Base-by-base conservation (phyloP, 768 basidiomycete species). In the Phallus indusiatus region DNA sequence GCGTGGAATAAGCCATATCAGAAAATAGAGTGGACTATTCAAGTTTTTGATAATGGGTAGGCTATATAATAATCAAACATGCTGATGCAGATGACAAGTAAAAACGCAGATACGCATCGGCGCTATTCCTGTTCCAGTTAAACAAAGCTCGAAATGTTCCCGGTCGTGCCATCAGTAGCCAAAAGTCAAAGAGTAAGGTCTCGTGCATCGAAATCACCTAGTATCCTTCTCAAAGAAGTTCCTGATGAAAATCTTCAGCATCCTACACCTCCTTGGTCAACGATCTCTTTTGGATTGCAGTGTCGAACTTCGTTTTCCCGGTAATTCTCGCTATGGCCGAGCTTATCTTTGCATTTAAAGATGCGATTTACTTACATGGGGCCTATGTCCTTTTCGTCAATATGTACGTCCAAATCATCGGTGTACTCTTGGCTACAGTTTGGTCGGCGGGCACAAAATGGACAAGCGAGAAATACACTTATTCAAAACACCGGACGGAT, bases 231-330 rank as follows among this genome's bases (percentile, higher is more conserved):
- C 35, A 2, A 55, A 35, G 33, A 33, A 36, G 28, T 28, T 28
- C 4, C 28, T 28, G 28, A 28, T 28, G 28, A 28, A 28, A 28
- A 28, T n/a, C 18, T 7, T 56, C 54, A 67, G 65, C 64, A 46
- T 63, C 55, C 48, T 51, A 68, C 18, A 57, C 67, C 18, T 55
- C 64, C 1, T 68, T 68, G 20, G 34, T 74, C 18, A 68, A 65
- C 17, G 67, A 64, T 18, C 62, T 75, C 14, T 75, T 75, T 64
- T 66, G 67, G 47, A 72, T 76, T 56, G 69, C 73, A 0, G 53
- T 68, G 12, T 66, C 71, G 1, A 75, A 74, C 61, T 75, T 75
- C 63, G 67, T 75, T 42, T 70, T 75, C 62, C 75, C 74, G 14
- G 67, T 69, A 24, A 55, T 74, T 28, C 66, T 75, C 63, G 69